A percentile compares a stretch with the other conserved stretches of the same genome.
These are phyloP conservation scores for Tolypocladium pustulatum DNA, from an alignment of 2,329 filamentous ascomycete species.

Conservation along the genomic window DNA sequence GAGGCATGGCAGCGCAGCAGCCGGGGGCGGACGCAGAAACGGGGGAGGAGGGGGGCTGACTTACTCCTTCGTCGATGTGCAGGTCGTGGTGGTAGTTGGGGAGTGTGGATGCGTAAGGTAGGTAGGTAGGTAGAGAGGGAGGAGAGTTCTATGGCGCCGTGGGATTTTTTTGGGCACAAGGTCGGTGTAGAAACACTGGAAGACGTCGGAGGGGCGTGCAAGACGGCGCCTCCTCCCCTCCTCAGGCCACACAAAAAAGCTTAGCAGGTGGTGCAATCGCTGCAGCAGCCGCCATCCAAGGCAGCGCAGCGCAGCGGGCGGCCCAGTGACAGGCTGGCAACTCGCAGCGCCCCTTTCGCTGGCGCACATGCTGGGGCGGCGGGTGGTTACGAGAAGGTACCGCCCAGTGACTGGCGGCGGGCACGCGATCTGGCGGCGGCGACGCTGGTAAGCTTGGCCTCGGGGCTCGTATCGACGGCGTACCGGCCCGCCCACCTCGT, in stretches of 20 bases:
- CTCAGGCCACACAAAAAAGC: background rate
- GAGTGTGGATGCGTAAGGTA: slow-evolving; percentile 4
- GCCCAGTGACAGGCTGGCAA: background rate
- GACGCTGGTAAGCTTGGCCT: background rate
- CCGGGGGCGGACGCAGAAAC: background rate
- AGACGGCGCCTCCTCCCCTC: background rate
- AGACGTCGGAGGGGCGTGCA: background rate
- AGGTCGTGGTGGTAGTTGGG: slow-evolving; percentile 2
- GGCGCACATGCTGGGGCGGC: background rate
- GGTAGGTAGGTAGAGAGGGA: too few relatives aligned
- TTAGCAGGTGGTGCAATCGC: background rate
- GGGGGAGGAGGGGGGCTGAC: slow-evolving; percentile 1
- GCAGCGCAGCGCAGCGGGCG: background rate
- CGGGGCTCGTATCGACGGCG: background rate
- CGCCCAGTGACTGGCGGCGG: background rate
- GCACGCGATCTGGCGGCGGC: background rate
- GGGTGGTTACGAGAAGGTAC: background rate
- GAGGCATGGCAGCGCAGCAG: background rate
- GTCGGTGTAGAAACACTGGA: slow-evolving; percentile 1
- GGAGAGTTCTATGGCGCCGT: slow-evolving; percentile 4
- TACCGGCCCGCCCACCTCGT: background rate
- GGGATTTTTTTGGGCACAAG: slow-evolving; percentile 3
- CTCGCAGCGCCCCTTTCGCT: background rate
- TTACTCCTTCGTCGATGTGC: slow-evolving; percentile 8
- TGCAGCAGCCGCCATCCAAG: background rate